These are phyloP conservation scores for Neonectria ditissima DNA, from an alignment of 2,329 filamentous ascomycete species.

Conservation along the genomic window DNA sequence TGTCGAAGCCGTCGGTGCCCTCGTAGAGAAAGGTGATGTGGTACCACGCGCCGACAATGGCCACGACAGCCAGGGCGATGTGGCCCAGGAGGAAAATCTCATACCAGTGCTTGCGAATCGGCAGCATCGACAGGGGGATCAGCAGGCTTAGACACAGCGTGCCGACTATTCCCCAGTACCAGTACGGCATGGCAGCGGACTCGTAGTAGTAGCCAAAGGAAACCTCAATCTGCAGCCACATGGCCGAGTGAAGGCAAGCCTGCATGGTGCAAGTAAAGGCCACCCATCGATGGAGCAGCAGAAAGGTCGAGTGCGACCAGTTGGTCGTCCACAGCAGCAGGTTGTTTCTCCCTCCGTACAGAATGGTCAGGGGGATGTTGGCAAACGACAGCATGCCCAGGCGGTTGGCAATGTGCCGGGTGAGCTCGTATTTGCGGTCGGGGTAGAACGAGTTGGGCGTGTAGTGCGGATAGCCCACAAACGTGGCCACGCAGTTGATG, in stretches of 20 bases:
- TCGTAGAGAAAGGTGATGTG: slow-evolving; percentile 54
- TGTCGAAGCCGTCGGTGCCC: slow-evolving; percentile 57
- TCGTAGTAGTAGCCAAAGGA: slow-evolving; percentile 42
- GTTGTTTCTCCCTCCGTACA: slow-evolving; percentile 61
- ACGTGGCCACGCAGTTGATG: slow-evolving; percentile 52
- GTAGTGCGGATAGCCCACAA: slow-evolving; percentile 44
- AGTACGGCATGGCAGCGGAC: slow-evolving; percentile 50
- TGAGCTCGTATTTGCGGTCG: slow-evolving; percentile 43
- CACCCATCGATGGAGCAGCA: slow-evolving; percentile 63
- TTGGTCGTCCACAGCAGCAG: slow-evolving; percentile 60
- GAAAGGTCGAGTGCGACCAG: slow-evolving; percentile 61
- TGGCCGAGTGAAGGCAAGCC: slow-evolving; percentile 59
- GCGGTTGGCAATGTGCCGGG: slow-evolving; percentile 53
- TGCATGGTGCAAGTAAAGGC: slow-evolving; percentile 59
- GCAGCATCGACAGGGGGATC: slow-evolving; percentile 49
- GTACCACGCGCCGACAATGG: slow-evolving; percentile 57
- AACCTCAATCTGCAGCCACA: slow-evolving; percentile 53
- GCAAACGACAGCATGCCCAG: slow-evolving; percentile 56
- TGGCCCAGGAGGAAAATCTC: slow-evolving; percentile 60
- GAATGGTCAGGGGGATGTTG: slow-evolving; percentile 55
- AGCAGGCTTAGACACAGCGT: slow-evolving; percentile 50
- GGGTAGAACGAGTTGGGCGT: slow-evolving; percentile 48
- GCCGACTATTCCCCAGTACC: slow-evolving; percentile 58
- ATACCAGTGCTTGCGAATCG: slow-evolving; percentile 53
- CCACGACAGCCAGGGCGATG: slow-evolving; percentile 54